Percentiles rank a stretch among this genome's conserved stretches.
These are phyloP conservation scores for Botryotinia narcissicola DNA, from an alignment of 2,329 filamentous ascomycete species.

Conservation along the genomic window DNA sequence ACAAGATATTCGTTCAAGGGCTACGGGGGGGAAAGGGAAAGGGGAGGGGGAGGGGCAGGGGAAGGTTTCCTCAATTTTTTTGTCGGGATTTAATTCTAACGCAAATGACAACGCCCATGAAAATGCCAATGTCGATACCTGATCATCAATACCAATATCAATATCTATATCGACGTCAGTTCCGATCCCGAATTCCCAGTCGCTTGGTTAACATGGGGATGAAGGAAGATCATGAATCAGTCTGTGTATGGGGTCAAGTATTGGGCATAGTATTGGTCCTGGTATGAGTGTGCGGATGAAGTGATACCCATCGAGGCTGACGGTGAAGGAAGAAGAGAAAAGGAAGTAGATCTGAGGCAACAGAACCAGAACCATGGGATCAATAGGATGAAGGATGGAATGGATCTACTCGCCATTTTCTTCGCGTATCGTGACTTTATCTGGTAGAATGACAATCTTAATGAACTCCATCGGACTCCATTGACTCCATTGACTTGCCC, in stretches of 20 bases:
- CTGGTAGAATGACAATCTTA: slow-evolving; percentile 2
- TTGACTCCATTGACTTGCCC: neutral
- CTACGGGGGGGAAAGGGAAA: neutral
- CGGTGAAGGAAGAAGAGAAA: neutral
- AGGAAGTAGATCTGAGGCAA: neutral
- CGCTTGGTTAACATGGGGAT: neutral
- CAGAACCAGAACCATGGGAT: neutral
- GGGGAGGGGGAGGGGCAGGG: neutral
- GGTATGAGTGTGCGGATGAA: neutral
- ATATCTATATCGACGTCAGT: neutral
- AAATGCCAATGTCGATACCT: neutral
- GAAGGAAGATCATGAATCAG: neutral
- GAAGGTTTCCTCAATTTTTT: neutral
- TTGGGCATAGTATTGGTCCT: neutral
- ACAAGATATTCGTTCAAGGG: neutral
- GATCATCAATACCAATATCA: neutral
- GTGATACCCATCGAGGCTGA: neutral
- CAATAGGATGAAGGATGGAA: neutral
- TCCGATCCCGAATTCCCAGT: neutral
- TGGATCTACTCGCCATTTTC: neutral
- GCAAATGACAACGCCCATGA: neutral
- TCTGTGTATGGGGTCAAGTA: neutral
- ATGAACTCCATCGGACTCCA: neutral
- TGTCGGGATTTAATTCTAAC: neutral
- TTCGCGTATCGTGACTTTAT: slow-evolving; percentile 3